phyloP scores from a whole-genome alignment of 2,329 filamentous ascomycete genomes.

The Penicillium sp. region DNA sequence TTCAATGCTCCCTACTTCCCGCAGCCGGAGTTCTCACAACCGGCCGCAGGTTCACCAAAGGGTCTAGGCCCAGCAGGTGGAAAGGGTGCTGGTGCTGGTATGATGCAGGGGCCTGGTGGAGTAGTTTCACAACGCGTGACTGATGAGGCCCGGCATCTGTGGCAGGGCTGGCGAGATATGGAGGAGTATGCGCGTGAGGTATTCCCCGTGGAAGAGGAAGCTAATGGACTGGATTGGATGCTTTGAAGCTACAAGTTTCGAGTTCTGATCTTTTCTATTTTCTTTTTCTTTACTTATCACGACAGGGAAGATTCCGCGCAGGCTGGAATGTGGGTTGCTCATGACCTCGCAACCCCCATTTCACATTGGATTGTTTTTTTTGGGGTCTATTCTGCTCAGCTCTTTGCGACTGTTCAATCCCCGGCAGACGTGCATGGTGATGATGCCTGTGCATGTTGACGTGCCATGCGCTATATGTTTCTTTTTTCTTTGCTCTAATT shows the following conservation, averaged over 20 bases:
- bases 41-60: constrained; percentile 39
- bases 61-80: constrained; percentile 38
- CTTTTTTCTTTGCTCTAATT: constrained; percentile 20
- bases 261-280: not conserved
- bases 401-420: constrained; percentile 17
- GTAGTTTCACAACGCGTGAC: constrained; percentile 66
- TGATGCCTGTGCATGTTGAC: constrained; percentile 25
- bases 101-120: constrained; percentile 54
- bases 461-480: constrained; percentile 10
- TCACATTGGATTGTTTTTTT: not conserved
- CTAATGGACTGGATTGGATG: constrained; percentile 96
- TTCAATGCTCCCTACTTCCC: constrained; percentile 64
- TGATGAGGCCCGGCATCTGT: constrained; percentile 73
- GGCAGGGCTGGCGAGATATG: constrained; percentile 86
- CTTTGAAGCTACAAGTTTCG: constrained; percentile 22
- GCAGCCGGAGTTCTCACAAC: constrained; percentile 54
- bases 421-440: constrained; percentile 26
- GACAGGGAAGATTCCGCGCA: not conserved
- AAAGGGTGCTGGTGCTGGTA: constrained; percentile 47
- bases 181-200: constrained; percentile 95
- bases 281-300: not conserved
- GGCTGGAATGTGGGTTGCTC: not conserved
- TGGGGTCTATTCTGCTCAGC: not conserved
- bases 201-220: constrained; percentile 90
- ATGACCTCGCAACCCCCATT: not conserved